Evolutionary conservation across 2,329 filamentous ascomycete genomes (phyloP).

Genomic region (Neofusicoccum sp.): DNA sequence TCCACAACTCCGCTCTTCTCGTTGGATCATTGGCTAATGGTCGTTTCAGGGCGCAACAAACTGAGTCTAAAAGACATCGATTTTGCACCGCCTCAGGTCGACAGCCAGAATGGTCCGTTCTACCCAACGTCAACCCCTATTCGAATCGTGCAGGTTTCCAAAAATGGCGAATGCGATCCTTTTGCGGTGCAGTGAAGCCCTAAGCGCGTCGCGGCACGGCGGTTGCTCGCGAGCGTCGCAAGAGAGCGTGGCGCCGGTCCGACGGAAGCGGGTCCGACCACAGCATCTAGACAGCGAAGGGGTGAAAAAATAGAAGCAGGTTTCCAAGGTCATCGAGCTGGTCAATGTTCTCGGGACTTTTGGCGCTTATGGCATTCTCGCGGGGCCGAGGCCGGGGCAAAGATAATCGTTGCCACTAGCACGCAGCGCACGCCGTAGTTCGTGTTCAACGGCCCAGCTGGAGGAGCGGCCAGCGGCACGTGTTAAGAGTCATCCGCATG

Average conservation of each 20-base stretch:
- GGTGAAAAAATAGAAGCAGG: background rate
- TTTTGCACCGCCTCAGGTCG: conserved; percentile 31
- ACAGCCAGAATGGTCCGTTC: conserved; percentile 60
- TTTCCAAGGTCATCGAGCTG: background rate
- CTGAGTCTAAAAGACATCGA: conserved; percentile 34
- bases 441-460: background rate
- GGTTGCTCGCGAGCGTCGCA: conserved; percentile 1
- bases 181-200: background rate
- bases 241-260: background rate
- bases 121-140: conserved; percentile 62
- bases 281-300: conserved; percentile 6
- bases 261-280: conserved; percentile 2
- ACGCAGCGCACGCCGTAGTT: background rate
- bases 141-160: conserved; percentile 42
- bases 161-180: conserved; percentile 7
- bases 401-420: conserved; percentile 2
- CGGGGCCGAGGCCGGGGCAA: background rate
- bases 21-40: conserved; percentile 10
- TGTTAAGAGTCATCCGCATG: background rate
- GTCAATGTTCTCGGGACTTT: background rate
- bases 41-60: conserved; percentile 39
- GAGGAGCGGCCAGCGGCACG: background rate
- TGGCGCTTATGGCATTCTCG: background rate
- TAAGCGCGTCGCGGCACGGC: background rate
- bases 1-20: background rate